Evolutionary conservation across 176 grass and related monocot genomes (phyloP).

Genomic region (Phragmites australis): DNA sequence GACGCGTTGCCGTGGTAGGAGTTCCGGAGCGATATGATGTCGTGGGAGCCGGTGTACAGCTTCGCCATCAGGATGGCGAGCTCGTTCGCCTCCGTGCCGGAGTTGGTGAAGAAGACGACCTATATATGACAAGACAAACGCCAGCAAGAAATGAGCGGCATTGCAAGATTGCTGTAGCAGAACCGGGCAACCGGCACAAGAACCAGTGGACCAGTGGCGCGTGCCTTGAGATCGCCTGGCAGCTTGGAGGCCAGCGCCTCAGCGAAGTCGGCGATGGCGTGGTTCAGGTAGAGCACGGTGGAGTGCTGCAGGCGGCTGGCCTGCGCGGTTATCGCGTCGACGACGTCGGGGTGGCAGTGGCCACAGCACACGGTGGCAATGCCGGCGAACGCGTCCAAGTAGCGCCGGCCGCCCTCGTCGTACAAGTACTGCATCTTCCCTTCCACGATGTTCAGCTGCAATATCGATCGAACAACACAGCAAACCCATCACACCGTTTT

Average conservation of each 20-base stretch:
- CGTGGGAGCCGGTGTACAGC: conserved; percentile 80
- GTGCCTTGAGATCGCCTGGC: conserved; percentile 80
- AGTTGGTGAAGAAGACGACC: conserved; percentile 99
- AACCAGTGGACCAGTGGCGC: not conserved
- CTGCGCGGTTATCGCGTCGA: conserved; percentile 71
- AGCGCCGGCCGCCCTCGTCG: conserved; percentile 81
- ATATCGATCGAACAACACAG: not conserved
- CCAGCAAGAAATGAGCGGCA: not conserved
- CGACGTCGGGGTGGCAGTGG: conserved; percentile 83
- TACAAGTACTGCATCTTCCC: conserved; percentile 96
- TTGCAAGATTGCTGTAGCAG: not conserved
- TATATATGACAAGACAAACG: not conserved
- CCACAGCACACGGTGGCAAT: conserved; percentile 93
- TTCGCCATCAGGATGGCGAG: conserved; percentile 88
- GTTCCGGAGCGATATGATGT: conserved; percentile 89
- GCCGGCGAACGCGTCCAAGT: conserved; percentile 88
- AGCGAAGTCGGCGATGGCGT: conserved; percentile 80
- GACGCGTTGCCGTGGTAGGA: conserved; percentile 90
- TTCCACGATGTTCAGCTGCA: conserved; percentile 89
- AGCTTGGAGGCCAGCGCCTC: conserved; percentile 89
- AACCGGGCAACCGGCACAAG: not conserved
- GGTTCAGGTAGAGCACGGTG: conserved; percentile 89
- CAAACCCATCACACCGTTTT: not conserved
- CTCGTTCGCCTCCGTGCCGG: conserved; percentile 98
- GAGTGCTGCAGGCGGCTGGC: conserved; percentile 73